Base-by-base conservation (phyloP, 1,284 basidiomycete species). In the Gymnopus androsaceus region DNA sequence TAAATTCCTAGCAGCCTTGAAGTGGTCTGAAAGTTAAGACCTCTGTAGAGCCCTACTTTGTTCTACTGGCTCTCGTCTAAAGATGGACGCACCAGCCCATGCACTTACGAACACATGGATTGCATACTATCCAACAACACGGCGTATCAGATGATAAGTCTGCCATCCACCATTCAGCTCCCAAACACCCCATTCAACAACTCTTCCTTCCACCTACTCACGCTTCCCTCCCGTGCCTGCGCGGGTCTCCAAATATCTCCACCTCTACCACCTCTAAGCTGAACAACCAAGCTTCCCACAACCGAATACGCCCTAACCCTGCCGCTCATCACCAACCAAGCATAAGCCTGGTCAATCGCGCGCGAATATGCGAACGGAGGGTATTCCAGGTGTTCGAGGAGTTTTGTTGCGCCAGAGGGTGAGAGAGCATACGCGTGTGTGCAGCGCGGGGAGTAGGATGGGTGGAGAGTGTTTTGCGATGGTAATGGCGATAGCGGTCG, bases 361-460 rank as follows among this genome's bases (percentile, higher is more conserved):
- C 90, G 83, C 2, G 88, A 88, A 64, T 89, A 91, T 0, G 87
- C 85, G 63, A 92, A 92, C 0, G 80, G 83, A 19, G 83, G 74
- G 60, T 85, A 72, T 0, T 72, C 75, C 5, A 88, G 73, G 62
- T 87, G 78, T 9, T 75, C 70, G 2, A 83, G 69, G 6, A 87
- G 71, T 15, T 78, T 75, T 4, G 76, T 77, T 1, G 85, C 85
- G 23, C 85, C 85, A 0, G 64, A 58, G 3, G 70, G 71, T 11
- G 84, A 83, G 28, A 88, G 67, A 0, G 75, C 82, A 61, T 88
- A 89, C 1, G 81, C 86, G 59, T 89, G 87, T 1, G 84, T 88
- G 67, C 88, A 90, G 63, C 83, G 83, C 0, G 88, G 88, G 0
- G 71, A 68, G 55, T 65, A 70, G 1, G 88, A 88, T 0, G 81